These are phyloP conservation scores for Linum trigynum DNA, from an alignment of 345 rosid genomes.

Conservation along the genomic window DNA sequence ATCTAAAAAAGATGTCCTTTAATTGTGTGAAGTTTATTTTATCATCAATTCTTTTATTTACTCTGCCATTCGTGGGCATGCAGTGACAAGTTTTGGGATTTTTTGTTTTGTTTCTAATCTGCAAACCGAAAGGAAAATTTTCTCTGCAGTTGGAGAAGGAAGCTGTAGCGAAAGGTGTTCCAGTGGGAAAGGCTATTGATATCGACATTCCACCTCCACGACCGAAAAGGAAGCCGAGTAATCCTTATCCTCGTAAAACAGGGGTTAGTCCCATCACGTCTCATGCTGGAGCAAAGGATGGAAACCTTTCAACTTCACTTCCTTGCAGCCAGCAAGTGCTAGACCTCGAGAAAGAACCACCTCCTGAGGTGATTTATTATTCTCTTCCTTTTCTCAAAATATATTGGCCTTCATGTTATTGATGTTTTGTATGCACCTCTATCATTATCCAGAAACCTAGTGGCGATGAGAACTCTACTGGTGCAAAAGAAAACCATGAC, in stretches of 20 bases:
- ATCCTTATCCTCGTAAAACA: conserved; percentile 89
- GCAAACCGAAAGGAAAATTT: conserved; percentile 5
- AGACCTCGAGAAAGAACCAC: conserved; percentile 54
- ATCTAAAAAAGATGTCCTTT: too few relatives aligned
- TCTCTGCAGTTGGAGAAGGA: conserved; percentile 84
- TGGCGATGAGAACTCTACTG: conserved; percentile 34
- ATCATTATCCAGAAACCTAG: conserved; percentile 34
- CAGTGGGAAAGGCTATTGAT: conserved; percentile 61
- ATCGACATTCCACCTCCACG: conserved; percentile 96
- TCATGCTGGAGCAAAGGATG: conserved; percentile 40
- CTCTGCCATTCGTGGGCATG: too few relatives aligned
- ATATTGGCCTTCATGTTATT: conserved; percentile 3
- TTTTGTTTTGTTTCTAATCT: neutral
- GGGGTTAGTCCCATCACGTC: conserved; percentile 26
- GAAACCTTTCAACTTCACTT: conserved; percentile 31
- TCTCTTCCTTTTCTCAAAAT: neutral
- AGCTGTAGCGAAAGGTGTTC: conserved; percentile 72
- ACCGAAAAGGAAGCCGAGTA: conserved; percentile 85
- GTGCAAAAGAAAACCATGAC: conserved; percentile 46
- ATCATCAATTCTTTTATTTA: too few relatives aligned
- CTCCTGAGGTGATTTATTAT: conserved; percentile 43
- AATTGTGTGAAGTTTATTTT: too few relatives aligned
- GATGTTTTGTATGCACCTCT: conserved; percentile 5
- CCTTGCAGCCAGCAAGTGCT: conserved; percentile 39
- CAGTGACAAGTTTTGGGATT: neutral